These are phyloP conservation scores for Eurotiales sp. DNA, from an alignment of 2,329 filamentous ascomycete species.

Conservation along the genomic window DNA sequence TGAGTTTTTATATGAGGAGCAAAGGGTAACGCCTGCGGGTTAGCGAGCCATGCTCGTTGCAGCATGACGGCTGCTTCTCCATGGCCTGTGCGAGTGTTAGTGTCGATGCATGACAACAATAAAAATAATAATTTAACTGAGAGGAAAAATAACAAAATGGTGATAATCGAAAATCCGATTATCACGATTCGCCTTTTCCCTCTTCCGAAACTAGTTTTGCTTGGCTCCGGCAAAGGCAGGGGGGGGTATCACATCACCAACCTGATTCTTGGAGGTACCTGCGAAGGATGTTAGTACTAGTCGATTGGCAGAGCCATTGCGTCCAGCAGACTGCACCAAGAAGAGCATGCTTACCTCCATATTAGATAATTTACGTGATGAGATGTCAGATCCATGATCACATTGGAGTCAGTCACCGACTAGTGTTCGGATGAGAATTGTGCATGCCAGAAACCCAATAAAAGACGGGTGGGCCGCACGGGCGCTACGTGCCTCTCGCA, in stretches of 20 bases:
- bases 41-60: conserved; percentile 59
- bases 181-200: not conserved
- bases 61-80: conserved; percentile 58
- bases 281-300: conserved; percentile 4
- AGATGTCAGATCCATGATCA: conserved; percentile 45
- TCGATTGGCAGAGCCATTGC: too few relatives aligned
- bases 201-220: not conserved
- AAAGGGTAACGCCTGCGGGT: conserved; percentile 60
- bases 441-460: conserved; percentile 19
- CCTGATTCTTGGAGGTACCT: conserved; percentile 56
- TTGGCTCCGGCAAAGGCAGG: not conserved
- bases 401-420: conserved; percentile 28
- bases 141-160: conserved; percentile 15
- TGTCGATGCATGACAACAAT: conserved; percentile 12
- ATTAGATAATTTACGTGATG: conserved; percentile 68
- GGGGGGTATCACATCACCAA: conserved; percentile 37
- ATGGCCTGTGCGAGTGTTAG: conserved; percentile 43
- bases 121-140: too few relatives aligned
- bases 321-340: too few relatives aligned
- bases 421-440: conserved; percentile 26
- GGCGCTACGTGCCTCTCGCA: conserved; percentile 11
- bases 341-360: conserved; percentile 53
- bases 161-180: conserved; percentile 3
- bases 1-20: conserved; percentile 57
- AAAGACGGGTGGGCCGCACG: conserved; percentile 13